Evolutionary conservation across 495 filamentous ascomycete species (phyloP), one percentile per base, ranked within the genome.

Genomic region (Xylaria intraflava): DNA sequence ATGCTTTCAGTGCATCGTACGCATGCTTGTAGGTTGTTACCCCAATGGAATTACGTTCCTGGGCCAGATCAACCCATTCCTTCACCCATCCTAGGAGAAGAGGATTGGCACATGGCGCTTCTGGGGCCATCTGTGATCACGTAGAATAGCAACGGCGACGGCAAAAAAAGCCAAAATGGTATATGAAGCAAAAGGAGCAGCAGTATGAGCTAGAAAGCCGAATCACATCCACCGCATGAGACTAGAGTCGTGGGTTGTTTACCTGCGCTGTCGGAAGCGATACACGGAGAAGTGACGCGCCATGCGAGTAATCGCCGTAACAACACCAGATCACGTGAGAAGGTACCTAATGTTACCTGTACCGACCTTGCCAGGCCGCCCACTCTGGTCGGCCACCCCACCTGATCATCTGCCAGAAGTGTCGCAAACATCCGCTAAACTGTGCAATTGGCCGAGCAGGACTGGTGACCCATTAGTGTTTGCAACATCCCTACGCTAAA

Each of bases 1-100:
- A 93, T 22, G 79, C 78, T 72, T 86, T 90, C 69, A 94, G 81
- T 10, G 88, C 87, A 45, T 88, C 80, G 60, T 90, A 90, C 1
- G 89, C 89, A 51, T 85, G 86, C 61, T 85, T 89, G 69, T 90
- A 92, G 66, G 81, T 81, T 41, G 76, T 80, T 14, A 82, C 73
- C 38, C 85, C 84, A 62, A 88, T 91, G 29, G 80, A 77, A 61
- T 87, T 88, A 7, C 79, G 80, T 56, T 89, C 82, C 40, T 79
- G 76, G 0, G 86, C 89, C 20, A 77, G 66, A n/a, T 90, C 86
- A 38, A 84, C 78, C 86, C 87, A 91, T 72, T 90, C 86, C 55
- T 85, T 83, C 48, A 94, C 80, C 82, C 86, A 94, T 50, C 70
- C 68, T 42, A 91, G 75, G 4, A 91, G 77, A 27, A 90, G 73